These are phyloP conservation scores for Zalerion maritima DNA, from an alignment of 495 filamentous ascomycete genomes.

Conservation along the genomic window DNA sequence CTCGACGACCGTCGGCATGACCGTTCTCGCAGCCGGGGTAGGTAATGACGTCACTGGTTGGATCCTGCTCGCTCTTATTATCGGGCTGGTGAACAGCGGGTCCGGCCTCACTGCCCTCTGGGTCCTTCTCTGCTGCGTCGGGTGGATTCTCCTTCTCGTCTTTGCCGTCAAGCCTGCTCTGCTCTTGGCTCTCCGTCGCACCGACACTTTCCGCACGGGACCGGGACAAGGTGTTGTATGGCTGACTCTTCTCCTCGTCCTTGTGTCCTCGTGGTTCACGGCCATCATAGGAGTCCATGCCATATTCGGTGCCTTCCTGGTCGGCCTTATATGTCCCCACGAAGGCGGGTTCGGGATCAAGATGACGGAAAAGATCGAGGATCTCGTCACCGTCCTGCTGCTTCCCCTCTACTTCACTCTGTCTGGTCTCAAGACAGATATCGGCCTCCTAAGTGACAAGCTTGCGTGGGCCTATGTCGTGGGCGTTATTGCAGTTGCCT, in stretches of 20 bases:
- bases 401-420: constrained; percentile 91
- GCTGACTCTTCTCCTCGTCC: constrained; percentile 62
- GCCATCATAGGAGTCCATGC: constrained; percentile 66
- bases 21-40: constrained; percentile 83
- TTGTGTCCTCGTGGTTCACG: constrained; percentile 88
- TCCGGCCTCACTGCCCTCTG: constrained; percentile 76
- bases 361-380: constrained; percentile 90
- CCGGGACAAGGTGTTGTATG: constrained; percentile 78
- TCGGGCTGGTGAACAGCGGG: constrained; percentile 82
- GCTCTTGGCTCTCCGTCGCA: constrained; percentile 54
- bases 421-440: constrained; percentile 77
- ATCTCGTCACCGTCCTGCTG: constrained; percentile 77
- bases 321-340: constrained; percentile 86
- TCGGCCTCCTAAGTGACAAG: constrained; percentile 71
- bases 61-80: constrained; percentile 87
- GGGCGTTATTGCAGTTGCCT: constrained; percentile 70
- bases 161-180: constrained; percentile 67
- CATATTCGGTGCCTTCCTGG: constrained; percentile 56
- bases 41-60: constrained; percentile 89
- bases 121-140: constrained; percentile 63
- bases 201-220: constrained; percentile 74
- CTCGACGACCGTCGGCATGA: constrained; percentile 70
- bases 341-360: constrained; percentile 91
- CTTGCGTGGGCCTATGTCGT: constrained; percentile 89
- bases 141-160: constrained; percentile 63